A percentile compares a stretch with the other conserved stretches of the same genome.
These are phyloP conservation scores for Euphorbia schlechtendalii DNA, from an alignment of 441 rosid species.

Conservation along the genomic window DNA sequence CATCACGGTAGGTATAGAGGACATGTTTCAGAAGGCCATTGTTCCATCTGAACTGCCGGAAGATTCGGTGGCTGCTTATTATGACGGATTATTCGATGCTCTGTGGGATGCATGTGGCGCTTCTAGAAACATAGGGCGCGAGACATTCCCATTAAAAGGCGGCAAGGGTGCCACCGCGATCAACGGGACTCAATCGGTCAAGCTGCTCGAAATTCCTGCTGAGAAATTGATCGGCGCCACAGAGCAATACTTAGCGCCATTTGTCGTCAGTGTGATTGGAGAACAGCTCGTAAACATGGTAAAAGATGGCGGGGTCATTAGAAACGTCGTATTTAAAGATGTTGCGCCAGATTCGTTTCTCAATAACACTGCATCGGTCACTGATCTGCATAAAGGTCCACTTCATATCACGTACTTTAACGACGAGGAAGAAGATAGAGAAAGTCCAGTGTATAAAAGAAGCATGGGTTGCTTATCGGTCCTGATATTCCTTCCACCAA, in stretches of 20 bases:
- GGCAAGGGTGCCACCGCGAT: constrained; percentile 70
- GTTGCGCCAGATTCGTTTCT: constrained; percentile 27
- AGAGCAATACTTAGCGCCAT: constrained; percentile 57
- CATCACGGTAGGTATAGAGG: constrained; percentile 78
- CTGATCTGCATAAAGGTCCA: constrained; percentile 32
- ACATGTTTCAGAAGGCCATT: constrained; percentile 85
- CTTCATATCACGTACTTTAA: constrained; percentile 67
- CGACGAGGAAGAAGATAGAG: constrained; percentile 49
- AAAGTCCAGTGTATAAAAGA: constrained; percentile 36
- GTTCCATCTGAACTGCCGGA: constrained; percentile 45
- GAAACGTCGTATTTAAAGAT: constrained; percentile 52
- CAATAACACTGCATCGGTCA: constrained; percentile 20
- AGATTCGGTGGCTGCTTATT: constrained; percentile 47
- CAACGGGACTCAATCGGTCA: constrained; percentile 81
- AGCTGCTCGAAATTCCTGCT: constrained; percentile 69
- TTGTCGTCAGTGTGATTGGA: constrained; percentile 64
- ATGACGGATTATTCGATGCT: constrained; percentile 57
- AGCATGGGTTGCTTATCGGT: constrained; percentile 59
- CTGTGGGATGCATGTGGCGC: constrained; percentile 87
- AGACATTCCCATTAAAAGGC: constrained; percentile 72
- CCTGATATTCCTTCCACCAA: constrained; percentile 80
- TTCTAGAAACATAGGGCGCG: constrained; percentile 66
- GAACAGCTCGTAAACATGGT: constrained; percentile 59
- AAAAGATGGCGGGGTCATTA: constrained; percentile 57
- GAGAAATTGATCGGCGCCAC: constrained; percentile 40